phyloP scores from a whole-genome alignment of 2,329 filamentous ascomycete genomes.

The Paraphaeosphaeria sporulosa region DNA sequence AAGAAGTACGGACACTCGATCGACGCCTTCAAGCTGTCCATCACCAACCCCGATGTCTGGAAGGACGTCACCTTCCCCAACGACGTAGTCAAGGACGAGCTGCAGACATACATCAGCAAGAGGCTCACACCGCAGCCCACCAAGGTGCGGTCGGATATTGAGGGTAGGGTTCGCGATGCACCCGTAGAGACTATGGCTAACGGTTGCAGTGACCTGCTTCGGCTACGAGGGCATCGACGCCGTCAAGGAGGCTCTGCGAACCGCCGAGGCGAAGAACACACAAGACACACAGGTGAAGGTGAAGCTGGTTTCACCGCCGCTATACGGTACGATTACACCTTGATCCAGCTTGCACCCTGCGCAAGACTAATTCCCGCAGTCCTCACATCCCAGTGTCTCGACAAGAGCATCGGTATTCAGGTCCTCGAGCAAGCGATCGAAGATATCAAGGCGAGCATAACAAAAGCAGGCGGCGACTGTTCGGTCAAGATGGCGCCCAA shows the following conservation, averaged over 20 bases:
- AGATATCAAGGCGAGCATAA: constrained; percentile 83
- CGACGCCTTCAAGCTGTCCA: constrained; percentile 98
- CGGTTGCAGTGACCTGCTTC: constrained; percentile 52
- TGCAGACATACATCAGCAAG: constrained; percentile 96
- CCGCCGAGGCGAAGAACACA: constrained; percentile 92
- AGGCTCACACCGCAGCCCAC: constrained; percentile 97
- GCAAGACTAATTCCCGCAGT: constrained; percentile 58
- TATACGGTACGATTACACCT: constrained; percentile 65
- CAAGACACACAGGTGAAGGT: constrained; percentile 95
- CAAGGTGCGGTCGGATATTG: constrained; percentile 97
- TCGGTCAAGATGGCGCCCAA: constrained; percentile 98
- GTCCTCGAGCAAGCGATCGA: constrained; percentile 88
- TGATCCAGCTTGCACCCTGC: neutral
- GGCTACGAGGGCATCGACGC: constrained; percentile 98
- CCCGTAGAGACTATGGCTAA: constrained; percentile 18
- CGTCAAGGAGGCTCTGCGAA: constrained; percentile 90
- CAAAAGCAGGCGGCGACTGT: constrained; percentile 77
- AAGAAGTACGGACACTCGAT: constrained; percentile 96
- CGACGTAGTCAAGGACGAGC: constrained; percentile 83
- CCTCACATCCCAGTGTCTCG: constrained; percentile 91
- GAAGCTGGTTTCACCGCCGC: constrained; percentile 94
- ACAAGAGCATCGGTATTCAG: constrained; percentile 86
- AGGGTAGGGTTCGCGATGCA: constrained; percentile 64
- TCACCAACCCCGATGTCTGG: constrained; percentile 98
- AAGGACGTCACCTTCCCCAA: constrained; percentile 89